phyloP scores from a whole-genome alignment of 352 stramenopile species.

The Pythium pyrilobum region DNA sequence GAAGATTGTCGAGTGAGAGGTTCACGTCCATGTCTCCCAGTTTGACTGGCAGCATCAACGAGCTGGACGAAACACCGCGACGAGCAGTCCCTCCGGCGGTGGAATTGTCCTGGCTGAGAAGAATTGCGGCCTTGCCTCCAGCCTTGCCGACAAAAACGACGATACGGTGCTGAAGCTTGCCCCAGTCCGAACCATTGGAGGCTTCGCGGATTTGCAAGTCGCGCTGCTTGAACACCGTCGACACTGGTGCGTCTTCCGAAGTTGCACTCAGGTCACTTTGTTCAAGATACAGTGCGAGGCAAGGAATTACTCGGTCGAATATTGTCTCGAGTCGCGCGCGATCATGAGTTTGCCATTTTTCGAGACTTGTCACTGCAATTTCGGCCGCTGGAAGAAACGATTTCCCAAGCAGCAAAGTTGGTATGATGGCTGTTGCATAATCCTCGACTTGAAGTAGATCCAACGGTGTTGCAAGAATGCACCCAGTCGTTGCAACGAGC shows the following conservation, averaged over 20 bases:
- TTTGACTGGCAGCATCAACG: constrained; percentile 38
- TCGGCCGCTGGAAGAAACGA: constrained; percentile 60
- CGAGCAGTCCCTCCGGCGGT: neutral
- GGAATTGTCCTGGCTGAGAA: constrained; percentile 35
- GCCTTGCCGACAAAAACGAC: constrained; percentile 52
- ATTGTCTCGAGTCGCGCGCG: constrained; percentile 24
- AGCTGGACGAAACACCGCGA: constrained; percentile 1
- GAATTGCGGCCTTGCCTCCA: constrained; percentile 35
- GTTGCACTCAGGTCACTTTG: constrained; percentile 20
- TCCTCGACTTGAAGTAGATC: constrained; percentile 26
- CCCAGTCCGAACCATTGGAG: constrained; percentile 15
- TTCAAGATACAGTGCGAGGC: constrained; percentile 49
- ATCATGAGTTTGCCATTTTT: constrained; percentile 42
- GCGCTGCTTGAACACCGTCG: neutral
- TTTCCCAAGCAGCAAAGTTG: constrained; percentile 52
- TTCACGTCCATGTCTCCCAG: constrained; percentile 36
- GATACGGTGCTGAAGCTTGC: constrained; percentile 52
- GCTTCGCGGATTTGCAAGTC: constrained; percentile 10
- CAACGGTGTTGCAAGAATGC: constrained; percentile 50
- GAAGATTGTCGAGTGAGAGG: constrained; percentile 40
- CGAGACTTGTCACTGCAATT: constrained; percentile 45
- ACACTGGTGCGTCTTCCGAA: neutral
- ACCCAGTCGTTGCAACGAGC: constrained; percentile 50
- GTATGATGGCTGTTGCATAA: constrained; percentile 32
- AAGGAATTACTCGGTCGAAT: constrained; percentile 37